Conservation (phyloP, 345 rosid genomes). For the Arabis hirsuta region DNA sequence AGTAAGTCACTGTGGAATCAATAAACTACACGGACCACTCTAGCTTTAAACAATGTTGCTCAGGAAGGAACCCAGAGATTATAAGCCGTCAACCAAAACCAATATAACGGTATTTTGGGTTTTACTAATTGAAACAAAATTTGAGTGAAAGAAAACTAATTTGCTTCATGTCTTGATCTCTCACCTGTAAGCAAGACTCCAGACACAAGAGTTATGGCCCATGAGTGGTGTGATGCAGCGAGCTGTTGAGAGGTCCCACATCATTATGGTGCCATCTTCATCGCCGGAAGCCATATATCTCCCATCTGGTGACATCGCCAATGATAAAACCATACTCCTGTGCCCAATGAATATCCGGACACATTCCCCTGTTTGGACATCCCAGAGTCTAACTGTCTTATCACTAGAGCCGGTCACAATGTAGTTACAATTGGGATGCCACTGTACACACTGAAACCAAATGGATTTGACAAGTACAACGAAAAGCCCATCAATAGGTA, state of each 20-base stretch:
- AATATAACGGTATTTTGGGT: neutral
- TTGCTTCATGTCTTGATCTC: conserved; percentile 3
- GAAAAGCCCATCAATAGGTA: conserved; percentile 3
- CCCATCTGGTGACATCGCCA: conserved; percentile 98
- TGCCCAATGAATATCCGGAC: conserved; percentile 83
- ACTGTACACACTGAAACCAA: conserved; percentile 80
- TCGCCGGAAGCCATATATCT: conserved; percentile 96
- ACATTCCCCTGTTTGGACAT: conserved; percentile 91
- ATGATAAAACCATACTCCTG: conserved; percentile 62
- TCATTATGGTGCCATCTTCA: conserved; percentile 94
- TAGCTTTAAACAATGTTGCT: conserved; percentile 1
- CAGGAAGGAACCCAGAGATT: neutral
- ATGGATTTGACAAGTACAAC: conserved; percentile 24
- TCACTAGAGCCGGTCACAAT: conserved; percentile 94
- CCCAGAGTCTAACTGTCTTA: conserved; percentile 93
- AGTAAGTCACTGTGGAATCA: neutral
- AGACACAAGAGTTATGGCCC: conserved; percentile 91
- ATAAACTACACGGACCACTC: conserved; percentile 4
- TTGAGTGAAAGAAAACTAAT: neutral
- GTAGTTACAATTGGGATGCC: conserved; percentile 99
- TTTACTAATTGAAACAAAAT: neutral
- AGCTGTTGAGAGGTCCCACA: conserved; percentile 98
- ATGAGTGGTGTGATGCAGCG: conserved; percentile 90
- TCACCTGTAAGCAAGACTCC: conserved; percentile 93
- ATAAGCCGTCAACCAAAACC: neutral